A percentile compares a stretch with the other conserved stretches of the same genome.
Evolutionary conservation across 202 grass and related monocot species (phyloP).

Genomic region (Elaeis oleifera): DNA sequence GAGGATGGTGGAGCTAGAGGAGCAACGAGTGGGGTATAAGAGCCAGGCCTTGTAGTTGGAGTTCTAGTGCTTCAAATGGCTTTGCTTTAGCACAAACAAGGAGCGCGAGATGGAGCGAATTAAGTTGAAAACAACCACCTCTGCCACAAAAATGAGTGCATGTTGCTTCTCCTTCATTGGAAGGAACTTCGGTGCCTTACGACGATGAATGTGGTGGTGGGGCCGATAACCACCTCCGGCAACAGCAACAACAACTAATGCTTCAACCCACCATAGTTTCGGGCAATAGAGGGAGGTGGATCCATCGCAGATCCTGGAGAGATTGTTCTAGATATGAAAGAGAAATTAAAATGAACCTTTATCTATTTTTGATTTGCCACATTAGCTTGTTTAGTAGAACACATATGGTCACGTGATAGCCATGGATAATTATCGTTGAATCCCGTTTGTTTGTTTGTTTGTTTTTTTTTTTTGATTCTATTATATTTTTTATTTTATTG

Average conservation of each 20-base stretch:
- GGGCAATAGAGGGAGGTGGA: too few species aligned
- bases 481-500: too few species aligned
- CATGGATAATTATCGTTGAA: too few species aligned
- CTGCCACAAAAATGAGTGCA: conserved; percentile 35
- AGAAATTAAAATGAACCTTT: too few species aligned
- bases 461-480: too few species aligned
- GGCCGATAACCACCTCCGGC: conserved; percentile 21
- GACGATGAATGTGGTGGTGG: not conserved
- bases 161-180: conserved; percentile 37
- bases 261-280: too few species aligned
- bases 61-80: conserved; percentile 52
- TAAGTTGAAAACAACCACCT: conserved; percentile 34
- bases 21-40: conserved; percentile 38
- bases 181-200: conserved; percentile 42
- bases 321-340: too few species aligned
- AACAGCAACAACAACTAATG: not conserved
- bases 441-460: too few species aligned
- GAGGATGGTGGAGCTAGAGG: conserved; percentile 44
- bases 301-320: too few species aligned
- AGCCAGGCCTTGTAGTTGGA: conserved; percentile 32
- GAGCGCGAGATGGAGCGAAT: conserved; percentile 56
- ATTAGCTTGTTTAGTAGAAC: too few species aligned
- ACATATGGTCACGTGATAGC: too few species aligned
- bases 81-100: conserved; percentile 43
- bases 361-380: too few species aligned